phyloP scores from a whole-genome alignment of 495 filamentous ascomycete genomes.

The Xylaria palmicola region DNA sequence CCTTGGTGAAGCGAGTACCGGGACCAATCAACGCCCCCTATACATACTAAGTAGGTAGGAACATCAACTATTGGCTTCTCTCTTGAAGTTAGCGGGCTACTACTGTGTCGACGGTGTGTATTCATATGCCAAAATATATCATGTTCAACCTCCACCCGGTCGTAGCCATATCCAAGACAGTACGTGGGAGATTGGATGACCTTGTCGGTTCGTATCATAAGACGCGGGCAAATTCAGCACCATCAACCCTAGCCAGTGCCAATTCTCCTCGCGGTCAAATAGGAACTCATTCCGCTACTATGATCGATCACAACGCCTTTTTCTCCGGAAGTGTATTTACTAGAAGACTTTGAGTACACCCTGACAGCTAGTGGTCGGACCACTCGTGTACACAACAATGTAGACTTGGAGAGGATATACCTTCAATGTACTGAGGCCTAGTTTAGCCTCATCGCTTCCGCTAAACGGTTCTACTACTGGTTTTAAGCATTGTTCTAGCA shows the following conservation, averaged over 20 bases:
- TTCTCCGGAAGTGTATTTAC: neutral
- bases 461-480: neutral
- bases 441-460: neutral
- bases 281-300: neutral
- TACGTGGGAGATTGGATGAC: neutral
- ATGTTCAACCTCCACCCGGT: neutral
- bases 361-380: neutral
- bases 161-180: neutral
- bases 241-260: neutral
- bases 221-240: neutral
- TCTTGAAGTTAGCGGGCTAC: no score
- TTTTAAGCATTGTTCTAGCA: neutral
- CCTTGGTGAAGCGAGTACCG: no score
- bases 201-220: neutral
- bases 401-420: no score
- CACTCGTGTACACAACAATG: neutral
- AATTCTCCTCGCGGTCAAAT: neutral
- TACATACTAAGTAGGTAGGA: no score
- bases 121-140: no score
- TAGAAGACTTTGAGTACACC: no score
- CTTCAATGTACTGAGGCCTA: no score
- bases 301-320: neutral
- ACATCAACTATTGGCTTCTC: no score
- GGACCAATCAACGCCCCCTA: no score
- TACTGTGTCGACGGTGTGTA: no score